Conservation (phyloP, 2,329 filamentous ascomycete genomes). For the Fusarium praegraminearum region DNA sequence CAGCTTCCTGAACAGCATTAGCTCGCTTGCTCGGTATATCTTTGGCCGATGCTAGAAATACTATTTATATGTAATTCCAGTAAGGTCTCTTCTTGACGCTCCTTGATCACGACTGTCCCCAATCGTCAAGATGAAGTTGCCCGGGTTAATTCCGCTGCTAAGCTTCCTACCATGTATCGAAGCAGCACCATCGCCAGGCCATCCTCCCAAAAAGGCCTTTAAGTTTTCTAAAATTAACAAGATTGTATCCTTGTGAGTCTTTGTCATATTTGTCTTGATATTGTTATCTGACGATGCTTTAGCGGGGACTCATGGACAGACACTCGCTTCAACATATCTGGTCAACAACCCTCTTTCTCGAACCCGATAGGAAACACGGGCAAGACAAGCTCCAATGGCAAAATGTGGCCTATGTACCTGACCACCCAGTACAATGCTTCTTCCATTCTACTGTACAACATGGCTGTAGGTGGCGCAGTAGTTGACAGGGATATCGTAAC, state of each 20-base stretch:
- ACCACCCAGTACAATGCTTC: slow-evolving; percentile 11
- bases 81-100: background rate
- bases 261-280: rapidly evolving
- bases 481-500: slow-evolving; percentile 12
- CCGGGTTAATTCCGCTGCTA: background rate
- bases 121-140: background rate
- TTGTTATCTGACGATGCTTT: background rate
- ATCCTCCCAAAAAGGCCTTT: background rate
- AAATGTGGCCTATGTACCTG: slow-evolving; percentile 27
- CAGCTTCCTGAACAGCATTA: background rate
- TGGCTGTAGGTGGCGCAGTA: slow-evolving; percentile 25
- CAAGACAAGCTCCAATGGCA: slow-evolving; percentile 23
- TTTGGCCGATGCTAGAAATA: background rate
- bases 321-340: slow-evolving; percentile 13
- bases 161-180: background rate
- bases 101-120: background rate
- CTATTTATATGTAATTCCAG: background rate
- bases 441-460: slow-evolving; percentile 3
- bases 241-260: slow-evolving; percentile 1
- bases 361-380: slow-evolving; percentile 17
- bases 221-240: background rate
- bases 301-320: slow-evolving; percentile 28
- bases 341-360: background rate
- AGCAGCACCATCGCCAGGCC: background rate
- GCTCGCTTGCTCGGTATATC: background rate